Percentiles rank a stretch among this genome's conserved stretches.
phyloP scores from a whole-genome alignment of 495 filamentous ascomycete species.

The Cercophora sp. region DNA sequence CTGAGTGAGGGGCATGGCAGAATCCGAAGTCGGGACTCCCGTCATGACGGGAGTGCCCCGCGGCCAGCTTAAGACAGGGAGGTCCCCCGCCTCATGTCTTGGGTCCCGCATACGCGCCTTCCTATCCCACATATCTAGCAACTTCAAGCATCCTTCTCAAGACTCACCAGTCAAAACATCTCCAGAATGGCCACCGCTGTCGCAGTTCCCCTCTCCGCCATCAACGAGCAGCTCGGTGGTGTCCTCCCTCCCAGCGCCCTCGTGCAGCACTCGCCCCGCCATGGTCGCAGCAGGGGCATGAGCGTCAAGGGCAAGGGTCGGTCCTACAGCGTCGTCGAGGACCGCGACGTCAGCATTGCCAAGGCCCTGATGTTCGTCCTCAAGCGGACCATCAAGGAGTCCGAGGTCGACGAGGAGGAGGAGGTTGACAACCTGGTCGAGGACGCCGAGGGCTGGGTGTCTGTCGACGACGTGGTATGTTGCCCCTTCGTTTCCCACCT shows the following conservation, averaged over 20 bases:
- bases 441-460: slow-evolving; percentile 40
- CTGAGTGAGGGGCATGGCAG: slow-evolving; percentile 10
- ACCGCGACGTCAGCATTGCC: slow-evolving; percentile 36
- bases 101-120: not conserved
- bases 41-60: no score
- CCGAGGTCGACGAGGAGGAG: slow-evolving; percentile 33
- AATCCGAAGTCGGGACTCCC: not conserved
- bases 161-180: not conserved
- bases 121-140: not conserved
- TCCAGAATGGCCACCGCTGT: slow-evolving; percentile 34
- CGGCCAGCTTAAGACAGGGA: no score
- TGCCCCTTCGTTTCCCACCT: not conserved
- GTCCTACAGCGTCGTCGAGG: slow-evolving; percentile 40
- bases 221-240: slow-evolving; percentile 33
- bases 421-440: slow-evolving; percentile 36
- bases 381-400: slow-evolving; percentile 36
- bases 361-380: slow-evolving; percentile 43
- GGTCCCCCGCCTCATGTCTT: not conserved
- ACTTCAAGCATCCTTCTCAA: not conserved
- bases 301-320: slow-evolving; percentile 38
- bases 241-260: slow-evolving; percentile 43
- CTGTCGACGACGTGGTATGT: slow-evolving; percentile 38
- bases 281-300: slow-evolving; percentile 41
- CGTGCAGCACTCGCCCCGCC: slow-evolving; percentile 37
- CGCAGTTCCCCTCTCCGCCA: slow-evolving; percentile 29